Evolutionary conservation across 2,329 filamentous ascomycete genomes (phyloP), one percentile per base, ranked within the genome.

Genomic region (Thermoascus crustaceus): DNA sequence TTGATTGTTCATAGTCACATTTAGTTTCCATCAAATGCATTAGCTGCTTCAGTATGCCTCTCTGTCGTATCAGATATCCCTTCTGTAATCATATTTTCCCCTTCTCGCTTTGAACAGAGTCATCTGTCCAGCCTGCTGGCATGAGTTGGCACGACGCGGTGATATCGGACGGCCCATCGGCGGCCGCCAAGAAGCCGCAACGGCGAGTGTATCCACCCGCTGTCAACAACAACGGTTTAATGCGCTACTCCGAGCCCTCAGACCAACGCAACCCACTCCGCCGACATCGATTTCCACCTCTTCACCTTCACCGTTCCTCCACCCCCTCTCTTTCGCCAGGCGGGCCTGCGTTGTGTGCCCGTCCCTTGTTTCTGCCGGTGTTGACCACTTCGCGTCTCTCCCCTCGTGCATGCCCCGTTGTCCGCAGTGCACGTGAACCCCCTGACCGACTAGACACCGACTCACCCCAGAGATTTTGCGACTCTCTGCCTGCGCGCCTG

Each of bases 361-460:
- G n/a, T 26, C 2, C n/a, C 5, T 10, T 7, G 13, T 18, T 17
- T 17, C 11, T 26, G 7, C 16, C n/a, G 11, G 24, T 13, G 24
- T 26, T 26, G 16, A 7, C 10, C 18, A 13, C 4, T n/a, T 26
- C 13, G 8, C 9, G 4, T 29, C 18, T 29, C 14, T 29, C 14
- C 26, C 26, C 18, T 5, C 16, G 26, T 8, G 26, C 26, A 13
- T n/a, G n/a, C 26, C 8, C 26, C 22, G 22, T 24, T 24, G 11
- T n/a, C 11, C 6, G 22, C 18, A 16, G 13, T 17, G 14, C 26
- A 29, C 26, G 26, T 29, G 26, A 29, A 45, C 36, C 43, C 36
- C 41, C 41, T 44, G 40, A 35, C 30, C 41, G 25, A 29, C 17
- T 16, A 16, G 25, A 29, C 17, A 16, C 17, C 25, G 25, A 29